phyloP scores from a whole-genome alignment of 2,329 filamentous ascomycete species.

The Beauveria caledonica region DNA sequence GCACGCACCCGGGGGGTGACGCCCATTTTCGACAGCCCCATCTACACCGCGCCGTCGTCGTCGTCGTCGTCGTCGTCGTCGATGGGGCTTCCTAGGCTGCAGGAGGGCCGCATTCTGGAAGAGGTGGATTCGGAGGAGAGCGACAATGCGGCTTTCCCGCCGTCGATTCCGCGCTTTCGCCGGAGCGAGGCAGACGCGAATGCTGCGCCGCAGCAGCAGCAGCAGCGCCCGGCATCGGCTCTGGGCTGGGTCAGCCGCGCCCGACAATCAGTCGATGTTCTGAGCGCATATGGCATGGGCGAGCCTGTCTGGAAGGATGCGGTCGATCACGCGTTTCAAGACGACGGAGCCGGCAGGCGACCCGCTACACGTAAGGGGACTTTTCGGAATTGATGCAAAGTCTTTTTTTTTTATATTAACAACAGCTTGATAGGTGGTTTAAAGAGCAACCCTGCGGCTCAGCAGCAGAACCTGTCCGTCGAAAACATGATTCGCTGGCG shows the following conservation, averaged over 20 bases:
- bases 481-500: slow-evolving; percentile 6
- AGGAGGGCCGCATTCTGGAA: neutral
- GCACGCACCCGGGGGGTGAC: neutral
- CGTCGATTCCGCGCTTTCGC: slow-evolving; percentile 1
- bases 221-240: neutral
- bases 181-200: neutral
- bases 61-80: neutral
- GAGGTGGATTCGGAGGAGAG: neutral
- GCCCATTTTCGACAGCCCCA: neutral
- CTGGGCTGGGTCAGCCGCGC: slow-evolving; percentile 6
- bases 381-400: neutral
- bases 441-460: neutral
- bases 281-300: neutral
- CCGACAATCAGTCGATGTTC: neutral
- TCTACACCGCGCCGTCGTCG: neutral
- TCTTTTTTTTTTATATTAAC: neutral
- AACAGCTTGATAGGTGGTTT: neutral
- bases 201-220: no score
- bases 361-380: neutral
- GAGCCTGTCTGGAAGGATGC: neutral
- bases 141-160: slow-evolving; percentile 4
- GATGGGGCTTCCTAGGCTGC: neutral
- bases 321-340: neutral
- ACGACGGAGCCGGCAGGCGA: neutral
- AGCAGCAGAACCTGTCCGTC: neutral